These are phyloP conservation scores for Starmerella tilneyi DNA, from an alignment of 805 yeast species.

Conservation along the genomic window DNA sequence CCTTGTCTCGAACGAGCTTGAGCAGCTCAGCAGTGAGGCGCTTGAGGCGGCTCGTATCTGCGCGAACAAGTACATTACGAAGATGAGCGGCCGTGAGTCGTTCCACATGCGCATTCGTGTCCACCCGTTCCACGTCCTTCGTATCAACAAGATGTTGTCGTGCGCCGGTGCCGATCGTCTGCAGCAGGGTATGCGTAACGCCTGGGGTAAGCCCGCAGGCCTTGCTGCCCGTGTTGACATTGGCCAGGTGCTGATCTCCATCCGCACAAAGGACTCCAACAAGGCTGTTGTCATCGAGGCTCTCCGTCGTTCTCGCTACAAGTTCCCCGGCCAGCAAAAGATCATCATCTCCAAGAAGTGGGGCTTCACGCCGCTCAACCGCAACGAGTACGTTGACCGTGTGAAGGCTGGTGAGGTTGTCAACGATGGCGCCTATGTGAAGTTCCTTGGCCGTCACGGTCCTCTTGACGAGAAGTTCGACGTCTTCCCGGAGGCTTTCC, in stretches of 20 bases:
- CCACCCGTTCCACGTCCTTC: slow-evolving; percentile 99
- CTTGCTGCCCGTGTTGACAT: slow-evolving; percentile 98
- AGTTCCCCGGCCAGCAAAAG: slow-evolving; percentile 99
- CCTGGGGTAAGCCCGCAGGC: slow-evolving; percentile 99
- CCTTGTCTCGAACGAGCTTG: slow-evolving; percentile 97
- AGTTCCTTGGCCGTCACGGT: slow-evolving; percentile 96
- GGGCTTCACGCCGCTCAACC: slow-evolving; percentile 99
- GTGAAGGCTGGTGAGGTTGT: slow-evolving; percentile 96
- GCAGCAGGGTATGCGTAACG: slow-evolving; percentile 99
- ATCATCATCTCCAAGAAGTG: slow-evolving; percentile 98
- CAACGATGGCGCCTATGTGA: slow-evolving; percentile 99
- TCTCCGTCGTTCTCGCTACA: slow-evolving; percentile 99
- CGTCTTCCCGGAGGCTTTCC: slow-evolving; percentile 69
- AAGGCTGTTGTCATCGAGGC: slow-evolving; percentile 96
- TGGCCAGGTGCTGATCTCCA: slow-evolving; percentile 96
- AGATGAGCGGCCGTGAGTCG: slow-evolving; percentile 94
- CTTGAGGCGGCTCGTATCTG: slow-evolving; percentile 99
- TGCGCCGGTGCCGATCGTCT: slow-evolving; percentile 99
- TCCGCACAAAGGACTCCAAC: slow-evolving; percentile 97
- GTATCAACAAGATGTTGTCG: slow-evolving; percentile 99
- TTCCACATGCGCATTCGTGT: slow-evolving; percentile 99
- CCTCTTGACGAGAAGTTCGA: slow-evolving; percentile 80
- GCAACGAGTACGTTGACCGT: slow-evolving; percentile 89
- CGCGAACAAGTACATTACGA: slow-evolving; percentile 99
- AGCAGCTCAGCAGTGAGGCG: slow-evolving; percentile 99